These are phyloP conservation scores for Exophiala lecanii-corni DNA, from an alignment of 2,329 filamentous ascomycete genomes.

Conservation along the genomic window DNA sequence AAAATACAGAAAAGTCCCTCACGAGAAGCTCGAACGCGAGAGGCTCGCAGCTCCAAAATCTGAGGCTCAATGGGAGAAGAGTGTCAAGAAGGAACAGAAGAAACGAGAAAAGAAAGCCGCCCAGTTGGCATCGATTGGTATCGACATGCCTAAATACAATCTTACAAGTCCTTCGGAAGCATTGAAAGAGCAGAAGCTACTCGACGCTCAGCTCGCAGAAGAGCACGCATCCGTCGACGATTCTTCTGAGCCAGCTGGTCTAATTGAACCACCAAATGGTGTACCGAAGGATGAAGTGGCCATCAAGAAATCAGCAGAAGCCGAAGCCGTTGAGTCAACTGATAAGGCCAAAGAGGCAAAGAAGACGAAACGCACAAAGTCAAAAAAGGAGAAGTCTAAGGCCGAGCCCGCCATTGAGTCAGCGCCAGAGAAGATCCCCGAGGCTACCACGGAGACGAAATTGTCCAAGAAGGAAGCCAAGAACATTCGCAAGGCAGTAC, in stretches of 20 bases:
- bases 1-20: constrained; percentile 82
- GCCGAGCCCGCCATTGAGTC: neutral
- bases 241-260: constrained; percentile 26
- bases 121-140: constrained; percentile 74
- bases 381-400: constrained; percentile 2
- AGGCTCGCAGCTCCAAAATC: constrained; percentile 68
- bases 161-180: constrained; percentile 61
- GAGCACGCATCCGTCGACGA: constrained; percentile 25
- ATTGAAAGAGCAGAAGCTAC: constrained; percentile 9
- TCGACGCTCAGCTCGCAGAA: constrained; percentile 30
- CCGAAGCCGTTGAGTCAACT: constrained; percentile 32
- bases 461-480: constrained; percentile 18
- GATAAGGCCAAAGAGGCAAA: constrained; percentile 34
- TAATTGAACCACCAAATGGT: constrained; percentile 29
- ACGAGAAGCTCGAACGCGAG: constrained; percentile 78
- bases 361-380: constrained; percentile 2
- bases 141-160: constrained; percentile 71
- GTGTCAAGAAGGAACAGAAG: constrained; percentile 67
- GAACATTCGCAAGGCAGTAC: constrained; percentile 2
- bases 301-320: constrained; percentile 24
- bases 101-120: constrained; percentile 64
- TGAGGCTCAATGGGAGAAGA: constrained; percentile 72
- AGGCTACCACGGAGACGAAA: constrained; percentile 4
- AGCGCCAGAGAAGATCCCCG: neutral
- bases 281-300: constrained; percentile 28